Percentiles rank a stretch among this genome's conserved stretches.
phyloP scores from a whole-genome alignment of 768 basidiomycete species.

The Termitomyces sp. region DNA sequence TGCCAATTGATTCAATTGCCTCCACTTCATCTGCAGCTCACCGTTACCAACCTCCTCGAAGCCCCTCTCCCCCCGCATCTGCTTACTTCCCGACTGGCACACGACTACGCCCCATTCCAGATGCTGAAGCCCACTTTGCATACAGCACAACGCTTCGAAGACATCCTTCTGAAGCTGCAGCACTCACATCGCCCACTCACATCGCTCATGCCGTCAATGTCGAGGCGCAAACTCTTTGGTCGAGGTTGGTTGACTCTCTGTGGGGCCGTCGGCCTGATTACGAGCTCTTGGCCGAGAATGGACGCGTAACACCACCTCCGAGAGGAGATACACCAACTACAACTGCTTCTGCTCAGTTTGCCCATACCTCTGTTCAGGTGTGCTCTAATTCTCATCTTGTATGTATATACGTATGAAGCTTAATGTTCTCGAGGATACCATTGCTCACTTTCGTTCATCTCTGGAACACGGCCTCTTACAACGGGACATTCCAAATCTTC shows the following conservation, averaged over 20 bases:
- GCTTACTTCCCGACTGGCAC: conserved; percentile 60
- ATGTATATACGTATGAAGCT: not conserved
- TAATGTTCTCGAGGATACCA: conserved; percentile 51
- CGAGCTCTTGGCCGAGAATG: conserved; percentile 29
- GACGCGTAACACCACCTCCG: conserved; percentile 27
- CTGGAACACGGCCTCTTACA: conserved; percentile 54
- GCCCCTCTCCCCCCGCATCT: conserved; percentile 72
- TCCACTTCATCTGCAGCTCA: conserved; percentile 32
- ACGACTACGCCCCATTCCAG: conserved; percentile 40
- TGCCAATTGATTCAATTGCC: conserved; percentile 27
- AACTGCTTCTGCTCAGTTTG: conserved; percentile 65
- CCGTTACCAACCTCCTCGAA: conserved; percentile 20
- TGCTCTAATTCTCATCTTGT: conserved; percentile 16
- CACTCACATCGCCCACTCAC: conserved; percentile 39
- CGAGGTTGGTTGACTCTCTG: conserved; percentile 32
- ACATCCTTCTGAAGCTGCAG: conserved; percentile 47
- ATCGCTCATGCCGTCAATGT: conserved; percentile 43
- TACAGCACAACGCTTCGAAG: conserved; percentile 77
- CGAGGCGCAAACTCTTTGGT: conserved; percentile 48
- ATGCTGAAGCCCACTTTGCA: conserved; percentile 70
- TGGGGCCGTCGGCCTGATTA: conserved; percentile 28
- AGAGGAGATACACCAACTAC: conserved; percentile 29
- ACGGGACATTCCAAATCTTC: conserved; percentile 56
- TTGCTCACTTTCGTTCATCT: conserved; percentile 66
- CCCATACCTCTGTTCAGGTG: conserved; percentile 61